A percentile compares a stretch with the other conserved stretches of the same genome.
Conservation (phyloP, 345 rosid species). For the Eucalyptus cladocalyx region DNA sequence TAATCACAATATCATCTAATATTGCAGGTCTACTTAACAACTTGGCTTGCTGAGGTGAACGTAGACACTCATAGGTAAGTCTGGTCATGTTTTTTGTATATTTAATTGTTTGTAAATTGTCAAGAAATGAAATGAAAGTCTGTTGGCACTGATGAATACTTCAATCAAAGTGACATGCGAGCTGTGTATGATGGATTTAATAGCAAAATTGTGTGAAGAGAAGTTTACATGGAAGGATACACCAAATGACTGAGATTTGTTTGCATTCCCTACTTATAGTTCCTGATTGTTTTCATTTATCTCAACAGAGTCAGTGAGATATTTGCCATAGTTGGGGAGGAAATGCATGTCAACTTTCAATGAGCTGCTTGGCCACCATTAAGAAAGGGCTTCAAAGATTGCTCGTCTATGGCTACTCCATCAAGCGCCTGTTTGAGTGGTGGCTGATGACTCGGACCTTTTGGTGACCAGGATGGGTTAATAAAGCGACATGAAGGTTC, state of each 20-base stretch:
- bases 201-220: not conserved
- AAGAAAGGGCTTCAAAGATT: not conserved
- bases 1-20: not conserved
- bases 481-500: not conserved
- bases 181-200: not conserved
- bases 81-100: not conserved
- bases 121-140: not conserved
- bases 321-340: slow-evolving; percentile 50
- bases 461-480: not conserved
- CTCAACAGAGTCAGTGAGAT: slow-evolving; percentile 54
- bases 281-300: not conserved
- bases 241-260: not conserved
- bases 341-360: slow-evolving; percentile 34
- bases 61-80: slow-evolving; percentile 51
- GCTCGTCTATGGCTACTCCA: not conserved
- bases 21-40: slow-evolving; percentile 55
- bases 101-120: not conserved
- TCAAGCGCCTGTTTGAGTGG: not conserved
- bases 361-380: not conserved
- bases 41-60: slow-evolving; percentile 83
- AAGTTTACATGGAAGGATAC: not conserved
- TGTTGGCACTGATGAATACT: not conserved
- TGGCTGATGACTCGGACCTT: not conserved
- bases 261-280: not conserved
- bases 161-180: not conserved